Base-by-base conservation (phyloP, 805 yeast species). In the Saturnispora diversa region DNA sequence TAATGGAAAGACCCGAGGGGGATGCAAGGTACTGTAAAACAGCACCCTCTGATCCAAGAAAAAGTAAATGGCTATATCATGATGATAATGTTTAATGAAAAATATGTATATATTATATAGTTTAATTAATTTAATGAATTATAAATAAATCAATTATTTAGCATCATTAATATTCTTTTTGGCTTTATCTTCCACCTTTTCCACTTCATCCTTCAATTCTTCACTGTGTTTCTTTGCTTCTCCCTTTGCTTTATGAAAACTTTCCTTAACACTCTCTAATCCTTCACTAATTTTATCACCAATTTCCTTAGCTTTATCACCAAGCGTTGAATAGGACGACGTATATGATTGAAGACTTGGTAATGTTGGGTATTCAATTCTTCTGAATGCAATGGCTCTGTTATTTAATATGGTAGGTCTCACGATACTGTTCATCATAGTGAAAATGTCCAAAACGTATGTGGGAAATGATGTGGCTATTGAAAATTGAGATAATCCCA, bases 1-100 rank as follows among this genome's bases (percentile, higher is more conserved):
- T 55, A 10, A 47, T 56, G 24, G 67, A 71, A 45, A 62, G 80
- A 37, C 90, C 90, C 0, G 70, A 71, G 2, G 86, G 70, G 45
- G 76, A 81, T 52, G 59, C 45, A 0, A 34, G 43, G 2, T 80
- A 81, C 48, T 69, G 73, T 16, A 50, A 46, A 13, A 51, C 46
- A 25, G 87, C 84, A 0, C 83, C 86, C 0, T 45, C 51, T 15
- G 72, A 78, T 54, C 88, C 90, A 3, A 60, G 69, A 37, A 56
- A 58, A 37, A 56, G 69, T 1, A 55, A 53, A 6, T 80, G 77
- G 55, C 60, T 58, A 1, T 80, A 75, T 55, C 79, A 81, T 49
- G 87, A 80, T 53, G 85, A 81, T 47, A 56, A 52, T 1, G 65
- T 60, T 7, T 60, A 42, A 45, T 11, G n/a, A n/a, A n/a, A 7